phyloP scores from a whole-genome alignment of 805 yeast species.

The Schwanniomyces pseudopolymorphus region DNA sequence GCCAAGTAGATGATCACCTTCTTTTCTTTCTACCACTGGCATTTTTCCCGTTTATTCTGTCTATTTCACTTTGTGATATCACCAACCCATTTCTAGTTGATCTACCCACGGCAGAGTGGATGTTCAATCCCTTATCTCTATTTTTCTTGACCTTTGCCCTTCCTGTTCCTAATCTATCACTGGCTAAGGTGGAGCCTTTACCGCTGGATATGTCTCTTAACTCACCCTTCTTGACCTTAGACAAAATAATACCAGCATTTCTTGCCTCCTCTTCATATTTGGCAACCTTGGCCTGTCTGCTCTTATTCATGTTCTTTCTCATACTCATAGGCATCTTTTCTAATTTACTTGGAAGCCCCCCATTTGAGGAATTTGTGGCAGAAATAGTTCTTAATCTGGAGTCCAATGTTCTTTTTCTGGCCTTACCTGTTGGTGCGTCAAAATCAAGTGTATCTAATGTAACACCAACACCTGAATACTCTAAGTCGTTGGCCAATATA shows the following conservation, averaged over 20 bases:
- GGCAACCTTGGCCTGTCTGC: conserved; percentile 50
- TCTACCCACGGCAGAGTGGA: conserved; percentile 71
- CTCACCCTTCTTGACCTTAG: conserved; percentile 67
- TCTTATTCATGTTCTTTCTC: conserved; percentile 77
- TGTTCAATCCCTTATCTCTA: conserved; percentile 78
- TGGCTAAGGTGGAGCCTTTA: conserved; percentile 49
- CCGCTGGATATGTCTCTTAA: conserved; percentile 57
- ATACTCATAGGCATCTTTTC: conserved; percentile 88
- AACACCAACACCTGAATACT: conserved; percentile 65
- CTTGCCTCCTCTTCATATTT: conserved; percentile 74
- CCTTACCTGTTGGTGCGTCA: conserved; percentile 66
- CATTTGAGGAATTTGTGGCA: conserved; percentile 40
- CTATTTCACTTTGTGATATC: conserved; percentile 67
- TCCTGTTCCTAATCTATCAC: conserved; percentile 52
- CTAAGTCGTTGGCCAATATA: conserved; percentile 45
- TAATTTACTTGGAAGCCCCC: conserved; percentile 45
- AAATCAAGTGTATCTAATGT: conserved; percentile 62
- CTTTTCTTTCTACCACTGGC: conserved; percentile 4
- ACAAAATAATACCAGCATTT: conserved; percentile 87
- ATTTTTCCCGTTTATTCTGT: conserved; percentile 29
- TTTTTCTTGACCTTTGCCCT: conserved; percentile 34
- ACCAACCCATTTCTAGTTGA: conserved; percentile 77
- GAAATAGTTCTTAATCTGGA: conserved; percentile 51
- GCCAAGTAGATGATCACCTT: neutral
- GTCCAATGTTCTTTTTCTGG: conserved; percentile 62